Percentiles rank a stretch among this genome's conserved stretches.
phyloP scores from a whole-genome alignment of 169 alveolate species.

The Eimeria brunetti region DNA sequence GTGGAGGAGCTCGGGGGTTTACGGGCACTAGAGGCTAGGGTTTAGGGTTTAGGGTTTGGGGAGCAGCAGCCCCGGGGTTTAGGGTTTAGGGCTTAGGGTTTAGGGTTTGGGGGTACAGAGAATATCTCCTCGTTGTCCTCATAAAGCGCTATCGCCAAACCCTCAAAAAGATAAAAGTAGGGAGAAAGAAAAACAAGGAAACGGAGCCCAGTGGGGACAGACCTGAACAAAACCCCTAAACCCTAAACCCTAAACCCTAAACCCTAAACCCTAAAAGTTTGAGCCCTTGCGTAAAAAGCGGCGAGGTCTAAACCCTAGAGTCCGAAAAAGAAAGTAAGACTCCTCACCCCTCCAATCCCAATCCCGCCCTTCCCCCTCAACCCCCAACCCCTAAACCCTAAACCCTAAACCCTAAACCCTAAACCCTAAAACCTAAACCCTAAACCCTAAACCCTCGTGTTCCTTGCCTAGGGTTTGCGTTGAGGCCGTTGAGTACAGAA shows the following conservation, averaged over 20 bases:
- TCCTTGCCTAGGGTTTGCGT: constrained; percentile 39
- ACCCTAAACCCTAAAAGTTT: constrained; percentile 10
- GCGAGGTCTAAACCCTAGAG: neutral
- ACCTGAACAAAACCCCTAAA: constrained; percentile 35
- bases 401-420: neutral
- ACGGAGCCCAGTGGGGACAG: constrained; percentile 7
- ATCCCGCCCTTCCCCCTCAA: neutral
- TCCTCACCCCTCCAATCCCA: neutral
- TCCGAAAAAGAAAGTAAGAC: neutral
- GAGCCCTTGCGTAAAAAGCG: neutral
- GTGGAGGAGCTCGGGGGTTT: too few relatives aligned
- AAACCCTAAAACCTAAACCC: constrained; percentile 14
- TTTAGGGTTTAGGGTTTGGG: neutral
- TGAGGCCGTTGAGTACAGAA: constrained; percentile 29
- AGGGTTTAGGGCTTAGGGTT: neutral
- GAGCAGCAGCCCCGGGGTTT: neutral
- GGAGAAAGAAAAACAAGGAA: constrained; percentile 19
- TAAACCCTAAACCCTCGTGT: neutral
- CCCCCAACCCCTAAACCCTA: constrained; percentile 12
- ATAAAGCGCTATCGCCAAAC: constrained; percentile 23
- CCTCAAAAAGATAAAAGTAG: constrained; percentile 34
- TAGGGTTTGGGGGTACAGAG: neutral
- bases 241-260: constrained; percentile 64
- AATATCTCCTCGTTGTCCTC: constrained; percentile 14
- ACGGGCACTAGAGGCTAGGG: neutral